Conservation (phyloP, 2,329 filamentous ascomycete species). For the Fusarium mangiferae region DNA sequence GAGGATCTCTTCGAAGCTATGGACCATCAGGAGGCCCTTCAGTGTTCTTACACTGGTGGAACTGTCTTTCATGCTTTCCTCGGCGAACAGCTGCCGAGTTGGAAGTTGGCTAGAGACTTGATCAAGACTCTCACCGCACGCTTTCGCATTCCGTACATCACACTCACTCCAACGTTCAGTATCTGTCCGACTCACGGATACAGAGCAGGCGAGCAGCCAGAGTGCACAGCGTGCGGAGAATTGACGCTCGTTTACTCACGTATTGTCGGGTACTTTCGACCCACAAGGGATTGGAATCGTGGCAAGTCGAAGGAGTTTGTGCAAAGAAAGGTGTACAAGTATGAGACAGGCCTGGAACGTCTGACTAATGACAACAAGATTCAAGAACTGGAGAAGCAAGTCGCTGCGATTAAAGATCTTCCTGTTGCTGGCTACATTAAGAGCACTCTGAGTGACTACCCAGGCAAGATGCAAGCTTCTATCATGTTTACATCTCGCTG, state of each 20-base stretch:
- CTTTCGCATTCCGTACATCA: constrained; percentile 38
- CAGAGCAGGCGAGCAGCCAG: constrained; percentile 27
- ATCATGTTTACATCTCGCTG: constrained; percentile 42
- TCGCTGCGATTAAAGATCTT: constrained; percentile 18
- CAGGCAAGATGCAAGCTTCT: constrained; percentile 36
- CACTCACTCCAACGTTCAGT: constrained; percentile 39
- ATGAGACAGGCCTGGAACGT: background rate
- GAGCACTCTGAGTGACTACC: constrained; percentile 37
- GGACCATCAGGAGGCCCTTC: constrained; percentile 32
- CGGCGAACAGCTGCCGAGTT: constrained; percentile 30
- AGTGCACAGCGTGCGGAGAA: constrained; percentile 17
- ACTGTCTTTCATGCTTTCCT: constrained; percentile 42
- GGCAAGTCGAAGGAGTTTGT: constrained; percentile 38
- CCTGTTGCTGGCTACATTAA: constrained; percentile 38
- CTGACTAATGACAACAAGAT: background rate
- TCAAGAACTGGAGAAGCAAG: constrained; percentile 11
- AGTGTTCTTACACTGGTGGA: constrained; percentile 39
- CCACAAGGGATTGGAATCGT: constrained; percentile 38
- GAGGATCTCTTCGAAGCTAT: constrained; percentile 40
- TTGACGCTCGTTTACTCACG: constrained; percentile 37
- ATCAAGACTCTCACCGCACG: constrained; percentile 34
- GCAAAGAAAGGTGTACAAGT: constrained; percentile 27
- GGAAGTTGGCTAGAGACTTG: constrained; percentile 34
- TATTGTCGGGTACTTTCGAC: constrained; percentile 38
- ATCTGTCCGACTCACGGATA: constrained; percentile 38